Conservation (phyloP, 345 rosid genomes). For the Linum usitatissimum region DNA sequence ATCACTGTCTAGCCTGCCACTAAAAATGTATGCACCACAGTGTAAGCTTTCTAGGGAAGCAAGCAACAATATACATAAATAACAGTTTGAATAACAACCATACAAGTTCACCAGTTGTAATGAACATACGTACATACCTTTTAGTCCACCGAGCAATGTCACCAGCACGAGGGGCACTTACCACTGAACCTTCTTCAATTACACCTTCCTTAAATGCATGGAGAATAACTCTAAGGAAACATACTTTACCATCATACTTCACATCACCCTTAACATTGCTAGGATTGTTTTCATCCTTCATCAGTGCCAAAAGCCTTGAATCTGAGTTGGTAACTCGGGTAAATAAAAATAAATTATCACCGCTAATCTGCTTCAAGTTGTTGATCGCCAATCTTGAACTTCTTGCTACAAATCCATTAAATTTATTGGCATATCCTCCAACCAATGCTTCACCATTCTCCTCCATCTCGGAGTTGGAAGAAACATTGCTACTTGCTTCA, state of each 20-base stretch:
- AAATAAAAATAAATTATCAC: slow-evolving; percentile 31
- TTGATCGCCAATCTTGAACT: slow-evolving; percentile 33
- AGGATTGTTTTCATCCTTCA: slow-evolving; percentile 26
- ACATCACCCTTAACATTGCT: slow-evolving; percentile 21
- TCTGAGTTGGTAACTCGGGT: slow-evolving; percentile 26
- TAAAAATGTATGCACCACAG: background rate
- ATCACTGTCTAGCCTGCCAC: slow-evolving; percentile 27
- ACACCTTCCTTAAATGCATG: slow-evolving; percentile 62
- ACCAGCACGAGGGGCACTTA: slow-evolving; percentile 46
- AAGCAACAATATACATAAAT: too few species aligned
- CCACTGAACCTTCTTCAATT: slow-evolving; percentile 74
- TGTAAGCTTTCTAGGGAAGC: too few species aligned
- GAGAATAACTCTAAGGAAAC: slow-evolving; percentile 67
- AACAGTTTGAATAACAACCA: background rate
- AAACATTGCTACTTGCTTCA: slow-evolving; percentile 12
- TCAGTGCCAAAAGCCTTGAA: slow-evolving; percentile 19
- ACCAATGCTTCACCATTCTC: slow-evolving; percentile 10
- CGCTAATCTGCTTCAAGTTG: slow-evolving; percentile 31
- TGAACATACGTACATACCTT: slow-evolving; percentile 30
- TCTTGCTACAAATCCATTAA: slow-evolving; percentile 50
- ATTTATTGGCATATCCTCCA: slow-evolving; percentile 14
- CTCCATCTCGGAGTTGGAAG: slow-evolving; percentile 5
- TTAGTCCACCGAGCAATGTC: slow-evolving; percentile 48
- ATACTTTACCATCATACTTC: slow-evolving; percentile 29
- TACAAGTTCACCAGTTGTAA: background rate